Base-by-base conservation (phyloP, 306 rosid species). In the Castanopsis chinensis region DNA sequence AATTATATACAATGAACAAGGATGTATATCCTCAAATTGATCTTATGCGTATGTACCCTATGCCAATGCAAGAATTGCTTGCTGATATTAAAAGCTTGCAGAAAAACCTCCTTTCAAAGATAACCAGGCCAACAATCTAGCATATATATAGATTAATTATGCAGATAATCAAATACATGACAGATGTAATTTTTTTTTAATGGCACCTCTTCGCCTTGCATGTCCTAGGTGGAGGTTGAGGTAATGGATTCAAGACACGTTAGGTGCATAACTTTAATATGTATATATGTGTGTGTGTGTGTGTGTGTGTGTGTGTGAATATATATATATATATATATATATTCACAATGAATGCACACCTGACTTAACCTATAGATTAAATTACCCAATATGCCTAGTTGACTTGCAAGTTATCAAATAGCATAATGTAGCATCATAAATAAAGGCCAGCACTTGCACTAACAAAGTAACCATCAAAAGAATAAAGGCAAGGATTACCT, bases 401-500 rank as follows among this genome's bases (percentile, higher is more conserved):
- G 72, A 10, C 20, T 35, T 6, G 43, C 41, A 65, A 65, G 8
- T 65, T 65, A 18, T 65, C 23, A 65, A 65, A 65, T 28, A 15
- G 45, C 15, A 60, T 60, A 25, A 30, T 15, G 21, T 41, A 32
- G 8, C 23, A 17, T 32, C 21, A 65, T 20, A 23, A 9, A 21
- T 4, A 23, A 60, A 21, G 33, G 1, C 7, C 18, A 60, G 67
- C 67, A 60, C 32, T 60, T 60, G 18, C 41, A 63, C 18, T 7
- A 35, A 68, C 17, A 33, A 68, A 37, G 3, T 5, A 21, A 32
- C 28, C 4, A 37, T 5, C 72, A 35, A 9, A 64, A 43, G 78
- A 71, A 60, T 10, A 32, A 41, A 9, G 41, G 52, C 30, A 33
- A 57, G 64, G 65, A 63, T 76, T 90, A 95, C 99, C 99, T 75